phyloP scores from a whole-genome alignment of 345 rosid genomes.

The Erucastrum elatum region DNA sequence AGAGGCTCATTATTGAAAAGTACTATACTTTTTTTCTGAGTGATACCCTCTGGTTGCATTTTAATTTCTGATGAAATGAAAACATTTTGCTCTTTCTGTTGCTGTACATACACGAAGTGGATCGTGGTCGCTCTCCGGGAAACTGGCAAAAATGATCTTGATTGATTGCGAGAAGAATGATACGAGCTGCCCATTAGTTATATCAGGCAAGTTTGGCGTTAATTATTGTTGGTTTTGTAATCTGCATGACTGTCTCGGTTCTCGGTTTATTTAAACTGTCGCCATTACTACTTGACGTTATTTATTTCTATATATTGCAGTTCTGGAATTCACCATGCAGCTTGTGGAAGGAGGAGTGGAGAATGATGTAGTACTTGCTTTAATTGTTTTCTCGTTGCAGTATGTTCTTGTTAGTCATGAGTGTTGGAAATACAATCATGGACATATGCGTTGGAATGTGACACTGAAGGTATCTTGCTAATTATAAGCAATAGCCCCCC shows the following conservation, averaged over 20 bases:
- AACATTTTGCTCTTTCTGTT: conserved; percentile 1
- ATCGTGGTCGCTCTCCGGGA: conserved; percentile 86
- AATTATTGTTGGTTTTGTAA: conserved; percentile 1
- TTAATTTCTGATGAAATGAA: conserved; percentile 16
- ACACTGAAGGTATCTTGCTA: conserved; percentile 61
- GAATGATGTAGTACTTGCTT: conserved; percentile 59
- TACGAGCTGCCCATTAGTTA: conserved; percentile 57
- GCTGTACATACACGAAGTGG: conserved; percentile 45
- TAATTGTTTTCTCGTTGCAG: conserved; percentile 75
- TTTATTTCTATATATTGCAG: conserved; percentile 53
- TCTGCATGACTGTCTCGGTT: conserved; percentile 19
- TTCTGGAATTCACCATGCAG: conserved; percentile 75
- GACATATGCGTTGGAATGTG: conserved; percentile 70
- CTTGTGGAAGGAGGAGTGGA: conserved; percentile 77
- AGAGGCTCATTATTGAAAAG: conserved; percentile 6
- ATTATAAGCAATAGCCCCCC: conserved; percentile 4
- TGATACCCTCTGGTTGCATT: conserved; percentile 18
- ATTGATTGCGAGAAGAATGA: conserved; percentile 80
- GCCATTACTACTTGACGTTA: conserved; percentile 16
- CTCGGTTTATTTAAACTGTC: conserved; percentile 14
- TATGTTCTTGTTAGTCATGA: conserved; percentile 82
- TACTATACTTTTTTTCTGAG: not conserved
- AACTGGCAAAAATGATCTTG: conserved; percentile 76
- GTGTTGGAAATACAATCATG: conserved; percentile 76
- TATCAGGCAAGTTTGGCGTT: conserved; percentile 66